Percentiles rank a stretch among this genome's conserved stretches.
phyloP scores from a whole-genome alignment of 495 filamentous ascomycete genomes.

The Hypomontagnella monticulosa region DNA sequence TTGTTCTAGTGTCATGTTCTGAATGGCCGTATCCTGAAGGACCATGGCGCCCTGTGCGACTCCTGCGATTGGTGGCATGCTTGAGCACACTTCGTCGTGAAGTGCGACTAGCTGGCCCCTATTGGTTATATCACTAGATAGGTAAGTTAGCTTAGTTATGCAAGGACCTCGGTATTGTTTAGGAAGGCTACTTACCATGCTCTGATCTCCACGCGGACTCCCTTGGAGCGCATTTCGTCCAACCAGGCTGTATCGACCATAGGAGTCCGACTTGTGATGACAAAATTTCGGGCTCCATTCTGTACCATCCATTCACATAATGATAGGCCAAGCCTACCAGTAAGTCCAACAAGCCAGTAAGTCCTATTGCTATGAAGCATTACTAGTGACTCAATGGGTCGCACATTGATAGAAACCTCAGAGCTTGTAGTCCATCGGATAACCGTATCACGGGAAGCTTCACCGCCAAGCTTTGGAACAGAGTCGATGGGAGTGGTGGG shows the following conservation, averaged over 20 bases:
- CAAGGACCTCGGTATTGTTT: not conserved
- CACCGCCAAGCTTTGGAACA: too few species aligned
- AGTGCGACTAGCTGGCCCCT: constrained; percentile 19
- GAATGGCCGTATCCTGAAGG: constrained; percentile 45
- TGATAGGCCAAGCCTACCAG: constrained; percentile 59
- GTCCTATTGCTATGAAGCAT: constrained; percentile 51
- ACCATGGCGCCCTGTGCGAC: constrained; percentile 59
- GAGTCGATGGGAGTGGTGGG: constrained; percentile 20
- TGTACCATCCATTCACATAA: constrained; percentile 63
- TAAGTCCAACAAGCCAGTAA: constrained; percentile 63
- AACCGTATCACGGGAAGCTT: too few species aligned
- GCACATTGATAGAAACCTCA: not conserved
- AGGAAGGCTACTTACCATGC: constrained; percentile 28
- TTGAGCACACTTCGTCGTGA: constrained; percentile 24
- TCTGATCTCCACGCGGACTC: constrained; percentile 31
- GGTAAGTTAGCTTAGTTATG: not conserved
- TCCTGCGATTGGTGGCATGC: constrained; percentile 56
- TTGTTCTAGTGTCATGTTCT: constrained; percentile 39
- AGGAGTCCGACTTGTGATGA: constrained; percentile 62
- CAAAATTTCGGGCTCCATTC: constrained; percentile 60
- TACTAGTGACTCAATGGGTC: constrained; percentile 13
- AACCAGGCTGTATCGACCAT: constrained; percentile 59
- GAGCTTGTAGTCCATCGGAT: constrained; percentile 3
- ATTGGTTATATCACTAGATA: constrained; percentile 29
- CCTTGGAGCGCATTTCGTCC: constrained; percentile 43